Percentiles rank a stretch among this genome's conserved stretches.
Conservation (phyloP, 768 basidiomycete species). For the Suillus subluteus region DNA sequence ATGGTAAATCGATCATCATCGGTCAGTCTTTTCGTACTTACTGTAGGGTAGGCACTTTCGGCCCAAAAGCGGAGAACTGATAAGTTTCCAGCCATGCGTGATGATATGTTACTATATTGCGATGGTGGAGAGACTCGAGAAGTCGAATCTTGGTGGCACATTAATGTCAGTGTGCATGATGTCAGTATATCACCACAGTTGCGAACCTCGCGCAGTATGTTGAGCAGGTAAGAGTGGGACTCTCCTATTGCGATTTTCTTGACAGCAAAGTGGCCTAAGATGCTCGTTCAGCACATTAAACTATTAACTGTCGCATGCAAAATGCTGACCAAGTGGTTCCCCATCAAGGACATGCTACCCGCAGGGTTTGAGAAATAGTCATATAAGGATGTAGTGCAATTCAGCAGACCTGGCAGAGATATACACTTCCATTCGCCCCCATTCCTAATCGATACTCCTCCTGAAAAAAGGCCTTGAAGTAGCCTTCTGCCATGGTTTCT, state of each 20-base stretch:
- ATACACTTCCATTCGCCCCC: slow-evolving; percentile 94
- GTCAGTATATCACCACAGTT: background rate
- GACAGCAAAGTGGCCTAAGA: slow-evolving; percentile 81
- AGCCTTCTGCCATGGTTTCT: slow-evolving; percentile 86
- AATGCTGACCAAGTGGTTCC: slow-evolving; percentile 69
- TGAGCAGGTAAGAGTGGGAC: slow-evolving; percentile 83
- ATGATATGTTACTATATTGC: slow-evolving; percentile 94
- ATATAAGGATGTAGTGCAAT: background rate
- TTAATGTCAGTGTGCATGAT: background rate
- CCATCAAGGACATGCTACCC: slow-evolving; percentile 83
- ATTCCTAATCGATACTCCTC: slow-evolving; percentile 90
- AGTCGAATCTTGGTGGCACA: slow-evolving; percentile 63
- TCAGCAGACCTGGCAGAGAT: slow-evolving; percentile 73
- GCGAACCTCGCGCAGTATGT: slow-evolving; percentile 75
- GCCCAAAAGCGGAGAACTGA: slow-evolving; percentile 88
- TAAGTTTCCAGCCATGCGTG: slow-evolving; percentile 91
- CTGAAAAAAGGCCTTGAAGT: slow-evolving; percentile 91
- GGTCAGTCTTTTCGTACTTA: slow-evolving; percentile 38
- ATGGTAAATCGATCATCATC: slow-evolving; percentile 6
- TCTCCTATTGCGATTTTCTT: slow-evolving; percentile 97
- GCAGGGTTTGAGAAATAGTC: slow-evolving; percentile 10
- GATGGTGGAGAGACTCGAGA: slow-evolving; percentile 84
- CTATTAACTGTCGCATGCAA: slow-evolving; percentile 10
- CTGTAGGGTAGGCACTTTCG: slow-evolving; percentile 87
- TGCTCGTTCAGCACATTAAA: background rate